Conservation (phyloP, 1,139 yeast genomes). For the Meyerozyma elateridarum region DNA sequence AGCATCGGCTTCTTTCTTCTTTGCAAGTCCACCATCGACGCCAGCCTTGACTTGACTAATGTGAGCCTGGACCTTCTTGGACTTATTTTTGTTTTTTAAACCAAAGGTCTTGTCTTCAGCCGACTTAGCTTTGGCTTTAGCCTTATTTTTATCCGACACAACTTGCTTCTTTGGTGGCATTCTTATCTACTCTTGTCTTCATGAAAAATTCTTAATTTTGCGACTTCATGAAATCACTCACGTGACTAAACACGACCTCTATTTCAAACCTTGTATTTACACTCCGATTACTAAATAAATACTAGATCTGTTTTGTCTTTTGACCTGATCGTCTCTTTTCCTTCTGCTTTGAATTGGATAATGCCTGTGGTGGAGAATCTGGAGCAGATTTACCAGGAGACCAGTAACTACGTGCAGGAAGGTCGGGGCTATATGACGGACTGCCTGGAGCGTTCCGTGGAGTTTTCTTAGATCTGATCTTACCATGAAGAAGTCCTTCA, state of each 20-base stretch:
- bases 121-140: conserved; percentile 60
- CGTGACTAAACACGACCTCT: too few species aligned
- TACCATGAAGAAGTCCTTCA: conserved; percentile 3
- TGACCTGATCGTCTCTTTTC: too few species aligned
- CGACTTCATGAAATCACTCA: neutral
- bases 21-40: conserved; percentile 56
- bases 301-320: neutral
- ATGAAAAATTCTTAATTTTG: conserved; percentile 3
- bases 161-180: conserved; percentile 68
- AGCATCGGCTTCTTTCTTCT: conserved; percentile 73
- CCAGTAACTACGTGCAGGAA: conserved; percentile 1
- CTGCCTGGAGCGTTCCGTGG: neutral
- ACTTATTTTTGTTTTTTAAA: conserved; percentile 86
- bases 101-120: conserved; percentile 94
- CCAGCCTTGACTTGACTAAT: conserved; percentile 73
- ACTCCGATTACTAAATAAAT: neutral
- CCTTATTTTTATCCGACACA: conserved; percentile 54
- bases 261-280: neutral
- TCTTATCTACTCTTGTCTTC: conserved; percentile 2
- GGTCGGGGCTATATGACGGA: neutral
- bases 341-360: too few species aligned
- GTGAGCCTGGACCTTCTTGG: conserved; percentile 84
- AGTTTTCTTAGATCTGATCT: conserved; percentile 1
- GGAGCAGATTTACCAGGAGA: too few species aligned
- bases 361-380: neutral